These are phyloP conservation scores for Phytophthora citricola DNA, from an alignment of 352 stramenopile genomes.

Conservation along the genomic window DNA sequence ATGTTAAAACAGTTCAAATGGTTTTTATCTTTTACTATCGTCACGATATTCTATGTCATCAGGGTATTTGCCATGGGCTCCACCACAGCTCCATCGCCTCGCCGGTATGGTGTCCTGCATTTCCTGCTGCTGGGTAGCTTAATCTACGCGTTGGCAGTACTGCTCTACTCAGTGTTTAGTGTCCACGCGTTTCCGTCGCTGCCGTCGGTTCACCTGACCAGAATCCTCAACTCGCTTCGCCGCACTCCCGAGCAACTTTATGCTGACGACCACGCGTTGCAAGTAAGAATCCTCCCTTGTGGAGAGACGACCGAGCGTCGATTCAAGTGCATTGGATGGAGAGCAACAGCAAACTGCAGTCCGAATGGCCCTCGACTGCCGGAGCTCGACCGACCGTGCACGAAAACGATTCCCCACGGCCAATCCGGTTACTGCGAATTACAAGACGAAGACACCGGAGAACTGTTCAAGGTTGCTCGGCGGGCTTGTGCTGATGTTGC, in stretches of 20 bases:
- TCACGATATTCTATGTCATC: too few relatives aligned
- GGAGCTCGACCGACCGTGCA: conserved; percentile 23
- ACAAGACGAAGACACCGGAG: conserved; percentile 32
- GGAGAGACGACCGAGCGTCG: conserved; percentile 5
- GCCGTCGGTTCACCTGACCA: background rate
- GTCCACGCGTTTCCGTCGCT: background rate
- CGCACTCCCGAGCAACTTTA: conserved; percentile 18
- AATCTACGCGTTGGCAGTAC: conserved; percentile 15
- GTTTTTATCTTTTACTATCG: too few relatives aligned
- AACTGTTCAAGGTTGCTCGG: conserved; percentile 37
- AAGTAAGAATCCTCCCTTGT: conserved; percentile 11
- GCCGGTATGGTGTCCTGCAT: conserved; percentile 6
- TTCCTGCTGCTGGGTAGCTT: conserved; percentile 17
- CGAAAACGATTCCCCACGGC: conserved; percentile 24
- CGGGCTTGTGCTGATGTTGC: conserved; percentile 33
- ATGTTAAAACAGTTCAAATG: too few relatives aligned
- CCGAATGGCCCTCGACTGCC: conserved; percentile 23
- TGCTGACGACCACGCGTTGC: conserved; percentile 24
- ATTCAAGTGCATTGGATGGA: conserved; percentile 33
- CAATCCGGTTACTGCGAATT: conserved; percentile 58
- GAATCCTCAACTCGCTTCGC: conserved; percentile 14
- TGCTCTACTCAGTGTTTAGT: conserved; percentile 10
- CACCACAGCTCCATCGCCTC: background rate
- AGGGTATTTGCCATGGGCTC: conserved; percentile 1
- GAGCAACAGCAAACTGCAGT: conserved; percentile 19